Base-by-base conservation (phyloP, 345 rosid species). In the Excoecaria cochinchinensis region DNA sequence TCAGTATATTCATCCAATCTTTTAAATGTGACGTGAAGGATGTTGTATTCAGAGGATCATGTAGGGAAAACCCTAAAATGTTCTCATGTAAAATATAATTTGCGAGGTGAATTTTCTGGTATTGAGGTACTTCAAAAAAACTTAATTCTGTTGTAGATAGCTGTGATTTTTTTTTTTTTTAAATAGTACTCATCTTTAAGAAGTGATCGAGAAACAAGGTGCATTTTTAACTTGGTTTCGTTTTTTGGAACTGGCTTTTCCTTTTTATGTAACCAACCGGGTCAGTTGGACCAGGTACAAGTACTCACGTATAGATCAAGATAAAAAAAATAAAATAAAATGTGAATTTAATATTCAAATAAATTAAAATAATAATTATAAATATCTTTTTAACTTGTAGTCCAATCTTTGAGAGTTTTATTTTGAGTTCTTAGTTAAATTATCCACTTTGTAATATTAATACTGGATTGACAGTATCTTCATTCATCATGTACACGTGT, bases 61-160 rank as follows among this genome's bases (percentile, higher is more conserved):
- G 77, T 81, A 64, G 83, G 80, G 80, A 63, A 8, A 73, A 64
- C 47, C 42, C 36, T 57, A 13, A 68, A 46, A 58, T 59, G 44
- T 64, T 55, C 60, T 40, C 38, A 31, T 79, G 74, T 77, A 70
- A 39, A 71, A 71, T 52, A 57, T 13, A 13, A 44, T 74, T 53
- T 70, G 67, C 68, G 76, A 77, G 73, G 70, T 81, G 77, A 71
- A 76, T 70, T 71, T 69, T 74, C 63, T 72, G 73, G 67, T 70
- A 64, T 69, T 69, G 74, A 55, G 77, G 13, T 50, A 1, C 59
- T 58, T 1, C 1, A 31, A 31, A 31, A 31, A 61, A 73, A 79
- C 83, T 40, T 58, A 44, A 50, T 12, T 36, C 12, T 25, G 24
- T n/a, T 5, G 81, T 81, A 66, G 70, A 66, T 76, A 71, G 44